Percentiles rank a stretch among this genome's conserved stretches.
Evolutionary conservation across 2,329 filamentous ascomycete genomes (phyloP).

Genomic region (Aspergillus piperis): DNA sequence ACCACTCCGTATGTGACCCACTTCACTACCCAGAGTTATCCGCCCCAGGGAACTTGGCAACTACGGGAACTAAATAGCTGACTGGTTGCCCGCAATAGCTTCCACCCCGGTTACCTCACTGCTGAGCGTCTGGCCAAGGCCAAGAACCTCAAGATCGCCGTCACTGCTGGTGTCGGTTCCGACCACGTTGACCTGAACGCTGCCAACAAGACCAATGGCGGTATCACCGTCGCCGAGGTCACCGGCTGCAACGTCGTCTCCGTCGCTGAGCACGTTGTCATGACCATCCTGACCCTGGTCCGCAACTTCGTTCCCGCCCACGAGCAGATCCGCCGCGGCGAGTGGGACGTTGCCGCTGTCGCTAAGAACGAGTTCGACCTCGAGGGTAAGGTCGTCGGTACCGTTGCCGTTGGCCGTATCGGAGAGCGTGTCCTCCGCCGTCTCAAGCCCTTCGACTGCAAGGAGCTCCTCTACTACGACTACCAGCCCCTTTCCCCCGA

Average conservation of each 20-base stretch:
- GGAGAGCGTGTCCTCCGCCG: slow-evolving; percentile 96
- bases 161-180: slow-evolving; percentile 96
- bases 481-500: slow-evolving; percentile 91
- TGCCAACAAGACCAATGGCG: slow-evolving; percentile 97
- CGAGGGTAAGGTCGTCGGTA: slow-evolving; percentile 96
- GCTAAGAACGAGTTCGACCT: slow-evolving; percentile 99
- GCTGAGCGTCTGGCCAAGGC: slow-evolving; percentile 95
- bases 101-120: slow-evolving; percentile 97
- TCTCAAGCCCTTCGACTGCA: slow-evolving; percentile 98
- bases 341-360: slow-evolving; percentile 93
- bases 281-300: slow-evolving; percentile 95
- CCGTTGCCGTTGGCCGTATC: slow-evolving; percentile 95
- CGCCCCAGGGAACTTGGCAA: neutral
- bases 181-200: slow-evolving; percentile 97
- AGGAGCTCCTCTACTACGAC: slow-evolving; percentile 98
- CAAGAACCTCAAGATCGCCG: slow-evolving; percentile 96
- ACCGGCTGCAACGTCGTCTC: slow-evolving; percentile 98
- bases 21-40: neutral
- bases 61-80: neutral
- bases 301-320: slow-evolving; percentile 99
- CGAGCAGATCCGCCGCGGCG: slow-evolving; percentile 83
- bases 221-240: slow-evolving; percentile 94
- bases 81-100: slow-evolving; percentile 56
- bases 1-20: slow-evolving; percentile 75
- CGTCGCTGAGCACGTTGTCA: slow-evolving; percentile 97